Evolutionary conservation across 257 asterid genomes (phyloP).

Genomic region (Rauvolfia tetraphylla): DNA sequence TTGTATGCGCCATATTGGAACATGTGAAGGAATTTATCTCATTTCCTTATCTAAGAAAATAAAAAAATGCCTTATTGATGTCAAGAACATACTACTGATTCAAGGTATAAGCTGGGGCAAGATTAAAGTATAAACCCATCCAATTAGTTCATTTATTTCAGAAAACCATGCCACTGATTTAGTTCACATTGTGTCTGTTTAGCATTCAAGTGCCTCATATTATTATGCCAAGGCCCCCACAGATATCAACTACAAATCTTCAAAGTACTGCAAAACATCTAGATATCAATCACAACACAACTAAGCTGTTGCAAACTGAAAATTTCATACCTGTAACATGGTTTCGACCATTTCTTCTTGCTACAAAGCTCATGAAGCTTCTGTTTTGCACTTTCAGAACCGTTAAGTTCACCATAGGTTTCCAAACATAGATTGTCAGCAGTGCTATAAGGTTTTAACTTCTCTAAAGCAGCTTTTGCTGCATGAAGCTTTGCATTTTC

Average conservation of each 20-base stretch:
- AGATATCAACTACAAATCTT: not conserved
- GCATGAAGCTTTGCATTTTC: constrained; percentile 77
- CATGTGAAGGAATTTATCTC: not conserved
- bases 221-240: not conserved
- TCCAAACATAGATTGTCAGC: constrained; percentile 5
- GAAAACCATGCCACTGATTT: not conserved
- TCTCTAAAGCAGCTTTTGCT: constrained; percentile 61
- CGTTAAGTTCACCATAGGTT: constrained; percentile 23
- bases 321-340: constrained; percentile 54
- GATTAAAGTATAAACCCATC: not conserved
- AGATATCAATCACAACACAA: not conserved
- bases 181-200: not conserved
- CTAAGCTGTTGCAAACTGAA: not conserved
- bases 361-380: constrained; percentile 61
- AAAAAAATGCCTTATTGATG: not conserved
- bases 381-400: constrained; percentile 57
- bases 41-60: not conserved
- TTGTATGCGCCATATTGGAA: not conserved
- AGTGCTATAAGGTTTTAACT: constrained; percentile 22
- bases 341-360: constrained; percentile 74
- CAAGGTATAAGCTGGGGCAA: not conserved
- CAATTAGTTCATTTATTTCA: not conserved
- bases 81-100: not conserved
- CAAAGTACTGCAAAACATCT: not conserved
- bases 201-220: not conserved